Percentiles rank a stretch among this genome's conserved stretches.
Evolutionary conservation across 768 basidiomycete genomes (phyloP).

Genomic region (Lactarius sanguifluus): DNA sequence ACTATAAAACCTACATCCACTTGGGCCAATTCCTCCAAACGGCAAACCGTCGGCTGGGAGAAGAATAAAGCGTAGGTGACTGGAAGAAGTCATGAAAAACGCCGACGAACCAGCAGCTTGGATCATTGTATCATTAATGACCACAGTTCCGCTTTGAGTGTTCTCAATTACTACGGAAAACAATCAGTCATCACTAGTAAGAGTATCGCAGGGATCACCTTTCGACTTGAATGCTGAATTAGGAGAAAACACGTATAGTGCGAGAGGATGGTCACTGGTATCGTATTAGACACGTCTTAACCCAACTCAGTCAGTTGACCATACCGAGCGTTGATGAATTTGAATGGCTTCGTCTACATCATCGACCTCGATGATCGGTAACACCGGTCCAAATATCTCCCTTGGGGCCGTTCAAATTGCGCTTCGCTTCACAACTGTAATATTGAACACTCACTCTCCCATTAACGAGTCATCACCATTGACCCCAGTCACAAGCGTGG

Average conservation of each 20-base stretch:
- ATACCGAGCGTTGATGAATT: constrained; percentile 60
- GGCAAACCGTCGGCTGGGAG: constrained; percentile 58
- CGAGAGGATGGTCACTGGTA: constrained; percentile 67
- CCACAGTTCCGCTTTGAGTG: constrained; percentile 68
- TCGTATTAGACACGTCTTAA: constrained; percentile 1
- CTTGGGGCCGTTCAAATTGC: constrained; percentile 38
- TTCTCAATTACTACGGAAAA: constrained; percentile 54
- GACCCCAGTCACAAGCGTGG: constrained; percentile 70
- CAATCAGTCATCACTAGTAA: too few species aligned
- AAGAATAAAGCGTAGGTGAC: constrained; percentile 1
- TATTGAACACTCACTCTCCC: constrained; percentile 57
- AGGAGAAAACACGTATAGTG: constrained; percentile 74
- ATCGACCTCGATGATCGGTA: constrained; percentile 74
- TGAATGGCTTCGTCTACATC: constrained; percentile 70
- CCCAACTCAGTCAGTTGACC: neutral
- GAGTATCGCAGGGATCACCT: constrained; percentile 41
- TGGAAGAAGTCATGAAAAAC: neutral
- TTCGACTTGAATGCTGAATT: constrained; percentile 58
- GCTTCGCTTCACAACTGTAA: neutral
- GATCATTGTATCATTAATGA: constrained; percentile 69
- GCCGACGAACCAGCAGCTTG: constrained; percentile 51
- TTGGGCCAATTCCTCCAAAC: constrained; percentile 71
- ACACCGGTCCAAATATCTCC: constrained; percentile 82
- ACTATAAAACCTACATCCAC: constrained; percentile 56
- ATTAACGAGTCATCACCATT: constrained; percentile 66